phyloP scores from a whole-genome alignment of 371 early-diverging fungal genomes.

The Phascolomyces articulosus region DNA sequence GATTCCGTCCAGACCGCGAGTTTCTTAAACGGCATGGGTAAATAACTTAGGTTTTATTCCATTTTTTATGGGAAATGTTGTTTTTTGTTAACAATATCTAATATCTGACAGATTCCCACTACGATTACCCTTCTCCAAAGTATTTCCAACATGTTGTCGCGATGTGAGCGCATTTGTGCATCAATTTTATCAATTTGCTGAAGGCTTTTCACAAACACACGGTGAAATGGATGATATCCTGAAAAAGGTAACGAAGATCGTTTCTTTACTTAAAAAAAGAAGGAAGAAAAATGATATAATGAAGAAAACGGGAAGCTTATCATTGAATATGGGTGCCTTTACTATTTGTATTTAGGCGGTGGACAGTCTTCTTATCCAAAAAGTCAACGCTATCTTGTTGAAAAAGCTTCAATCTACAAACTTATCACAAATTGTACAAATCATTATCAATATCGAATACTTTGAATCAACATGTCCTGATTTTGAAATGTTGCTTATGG shows the following conservation, averaged over 20 bases:
- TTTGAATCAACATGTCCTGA: constrained; percentile 78
- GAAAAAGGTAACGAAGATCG: constrained; percentile 59
- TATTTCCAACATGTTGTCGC: constrained; percentile 75
- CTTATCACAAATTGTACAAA: constrained; percentile 80
- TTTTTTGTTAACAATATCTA: too few species aligned
- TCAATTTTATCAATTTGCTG: constrained; percentile 86
- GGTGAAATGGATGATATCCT: constrained; percentile 89
- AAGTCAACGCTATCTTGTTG: constrained; percentile 72
- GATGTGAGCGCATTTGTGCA: constrained; percentile 73
- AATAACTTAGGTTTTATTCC: too few species aligned
- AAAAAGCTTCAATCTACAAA: constrained; percentile 70
- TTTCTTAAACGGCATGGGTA: constrained; percentile 48
- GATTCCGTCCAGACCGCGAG: constrained; percentile 51
- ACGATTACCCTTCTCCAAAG: constrained; percentile 82
- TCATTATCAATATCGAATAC: constrained; percentile 81
- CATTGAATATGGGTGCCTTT: too few species aligned
- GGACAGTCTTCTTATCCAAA: constrained; percentile 76
- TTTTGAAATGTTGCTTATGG: constrained; percentile 78
- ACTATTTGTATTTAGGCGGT: constrained; percentile 55
- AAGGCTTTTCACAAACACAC: constrained; percentile 82
- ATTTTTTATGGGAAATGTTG: neutral
- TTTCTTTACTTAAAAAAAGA: neutral
- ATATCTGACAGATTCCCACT: constrained; percentile 78
- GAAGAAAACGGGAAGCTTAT: too few species aligned
- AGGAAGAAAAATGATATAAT: too few species aligned